These are phyloP conservation scores for Phytophthora cryptogea DNA, from an alignment of 352 stramenopile genomes.

Conservation along the genomic window DNA sequence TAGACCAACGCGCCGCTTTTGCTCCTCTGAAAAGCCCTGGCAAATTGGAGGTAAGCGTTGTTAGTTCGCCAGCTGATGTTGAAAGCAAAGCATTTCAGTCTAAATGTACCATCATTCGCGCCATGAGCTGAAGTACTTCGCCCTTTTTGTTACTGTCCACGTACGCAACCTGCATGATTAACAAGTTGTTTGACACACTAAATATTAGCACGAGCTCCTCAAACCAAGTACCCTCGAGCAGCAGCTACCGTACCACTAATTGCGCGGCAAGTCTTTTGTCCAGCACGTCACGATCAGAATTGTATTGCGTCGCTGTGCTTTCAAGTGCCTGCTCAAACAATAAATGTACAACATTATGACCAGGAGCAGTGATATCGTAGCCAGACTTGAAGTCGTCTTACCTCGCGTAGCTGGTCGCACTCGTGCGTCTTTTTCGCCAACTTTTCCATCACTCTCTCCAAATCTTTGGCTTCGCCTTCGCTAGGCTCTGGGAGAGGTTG, in stretches of 20 bases:
- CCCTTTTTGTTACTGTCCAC: slow-evolving; percentile 71
- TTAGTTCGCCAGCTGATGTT: background rate
- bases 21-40: slow-evolving; percentile 67
- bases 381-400: slow-evolving; percentile 12
- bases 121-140: slow-evolving; percentile 74
- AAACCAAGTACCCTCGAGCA: background rate
- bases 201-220: background rate
- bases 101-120: slow-evolving; percentile 65
- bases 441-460: slow-evolving; percentile 55
- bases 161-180: slow-evolving; percentile 58
- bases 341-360: background rate
- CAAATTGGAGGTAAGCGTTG: background rate
- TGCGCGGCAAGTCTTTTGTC: slow-evolving; percentile 76
- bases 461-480: slow-evolving; percentile 39
- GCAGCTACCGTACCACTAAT: slow-evolving; percentile 52
- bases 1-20: slow-evolving; percentile 68
- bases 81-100: background rate
- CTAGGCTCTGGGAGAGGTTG: slow-evolving; percentile 6
- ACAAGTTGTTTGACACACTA: background rate
- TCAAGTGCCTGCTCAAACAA: slow-evolving; percentile 50
- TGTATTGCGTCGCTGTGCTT: slow-evolving; percentile 58
- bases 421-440: slow-evolving; percentile 67
- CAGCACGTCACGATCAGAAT: slow-evolving; percentile 56
- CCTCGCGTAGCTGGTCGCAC: slow-evolving; percentile 75
- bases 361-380: background rate